Percentiles rank a stretch among this genome's conserved stretches.
phyloP scores from a whole-genome alignment of 1,284 basidiomycete species.

The Cryptococcus amylolentus region DNA sequence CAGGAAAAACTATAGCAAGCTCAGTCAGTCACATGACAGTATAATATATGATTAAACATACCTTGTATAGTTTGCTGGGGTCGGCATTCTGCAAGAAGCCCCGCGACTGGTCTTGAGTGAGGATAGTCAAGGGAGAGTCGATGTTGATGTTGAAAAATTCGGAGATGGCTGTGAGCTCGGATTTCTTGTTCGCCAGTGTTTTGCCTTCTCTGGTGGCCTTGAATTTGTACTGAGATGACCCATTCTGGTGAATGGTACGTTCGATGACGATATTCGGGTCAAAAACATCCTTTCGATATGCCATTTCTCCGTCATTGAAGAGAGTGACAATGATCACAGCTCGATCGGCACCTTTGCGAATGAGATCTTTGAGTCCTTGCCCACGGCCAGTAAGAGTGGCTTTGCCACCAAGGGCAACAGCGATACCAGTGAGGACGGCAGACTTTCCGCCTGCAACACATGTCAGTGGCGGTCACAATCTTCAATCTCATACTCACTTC shows the following conservation, averaged over 20 bases:
- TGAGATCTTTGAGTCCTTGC: slow-evolving; percentile 79
- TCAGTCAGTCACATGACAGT: not conserved
- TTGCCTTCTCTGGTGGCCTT: slow-evolving; percentile 62
- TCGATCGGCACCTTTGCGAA: slow-evolving; percentile 71
- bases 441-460: slow-evolving; percentile 76
- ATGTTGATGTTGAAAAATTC: slow-evolving; percentile 91
- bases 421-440: slow-evolving; percentile 88
- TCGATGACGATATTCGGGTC: slow-evolving; percentile 81
- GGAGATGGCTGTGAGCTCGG: slow-evolving; percentile 80
- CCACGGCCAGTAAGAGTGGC: slow-evolving; percentile 84
- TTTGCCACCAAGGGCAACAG: slow-evolving; percentile 90
- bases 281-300: slow-evolving; percentile 77
- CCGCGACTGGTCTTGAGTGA: slow-evolving; percentile 80
- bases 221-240: slow-evolving; percentile 77
- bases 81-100: slow-evolving; percentile 84
- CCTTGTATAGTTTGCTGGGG: slow-evolving; percentile 85
- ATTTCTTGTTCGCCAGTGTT: slow-evolving; percentile 71
- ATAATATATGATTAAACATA: slow-evolving; percentile 41
- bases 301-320: slow-evolving; percentile 85
- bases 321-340: slow-evolving; percentile 75
- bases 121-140: slow-evolving; percentile 92
- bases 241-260: slow-evolving; percentile 72
- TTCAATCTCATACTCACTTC: slow-evolving; percentile 36
- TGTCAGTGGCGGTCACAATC: not conserved
- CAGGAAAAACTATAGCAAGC: slow-evolving; percentile 75